These are phyloP conservation scores for Arctium minus DNA, from an alignment of 129 eudicot species.

Conservation along the genomic window DNA sequence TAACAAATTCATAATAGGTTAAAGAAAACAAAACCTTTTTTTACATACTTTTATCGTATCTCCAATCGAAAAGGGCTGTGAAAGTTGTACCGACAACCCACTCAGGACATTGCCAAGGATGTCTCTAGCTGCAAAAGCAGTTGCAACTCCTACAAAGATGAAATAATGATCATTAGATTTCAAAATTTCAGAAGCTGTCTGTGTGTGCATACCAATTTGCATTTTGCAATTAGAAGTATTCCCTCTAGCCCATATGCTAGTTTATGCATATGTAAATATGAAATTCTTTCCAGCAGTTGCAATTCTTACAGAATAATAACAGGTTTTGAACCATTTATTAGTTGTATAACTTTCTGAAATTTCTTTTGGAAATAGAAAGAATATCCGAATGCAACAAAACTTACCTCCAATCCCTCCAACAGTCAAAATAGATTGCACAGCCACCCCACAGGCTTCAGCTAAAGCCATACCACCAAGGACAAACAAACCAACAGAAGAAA, in stretches of 20 bases:
- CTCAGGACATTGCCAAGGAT: constrained; percentile 91
- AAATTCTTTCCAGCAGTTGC: background rate
- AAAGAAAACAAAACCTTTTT: background rate
- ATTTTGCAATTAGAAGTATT: background rate
- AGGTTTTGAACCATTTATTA: background rate
- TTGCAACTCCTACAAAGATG: constrained; percentile 78
- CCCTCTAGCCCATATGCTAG: background rate
- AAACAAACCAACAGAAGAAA: constrained; percentile 90
- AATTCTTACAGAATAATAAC: background rate
- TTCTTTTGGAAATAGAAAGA: background rate
- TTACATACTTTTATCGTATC: constrained; percentile 83
- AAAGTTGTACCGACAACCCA: constrained; percentile 78
- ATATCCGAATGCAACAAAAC: background rate
- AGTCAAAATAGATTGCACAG: constrained; percentile 87
- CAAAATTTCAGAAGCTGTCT: background rate
- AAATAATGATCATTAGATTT: constrained; percentile 13
- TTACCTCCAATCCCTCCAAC: constrained; percentile 98
- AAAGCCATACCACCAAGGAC: constrained; percentile 74
- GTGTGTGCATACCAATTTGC: background rate
- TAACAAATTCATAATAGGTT: background rate
- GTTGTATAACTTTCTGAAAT: background rate
- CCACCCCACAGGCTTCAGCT: constrained; percentile 98
- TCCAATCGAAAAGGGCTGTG: constrained; percentile 85
- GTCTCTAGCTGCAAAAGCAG: constrained; percentile 97
- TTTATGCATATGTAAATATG: background rate